A percentile compares a stretch with the other conserved stretches of the same genome.
Evolutionary conservation across 129 eudicot species (phyloP).

Genomic region (Arctium lappa): DNA sequence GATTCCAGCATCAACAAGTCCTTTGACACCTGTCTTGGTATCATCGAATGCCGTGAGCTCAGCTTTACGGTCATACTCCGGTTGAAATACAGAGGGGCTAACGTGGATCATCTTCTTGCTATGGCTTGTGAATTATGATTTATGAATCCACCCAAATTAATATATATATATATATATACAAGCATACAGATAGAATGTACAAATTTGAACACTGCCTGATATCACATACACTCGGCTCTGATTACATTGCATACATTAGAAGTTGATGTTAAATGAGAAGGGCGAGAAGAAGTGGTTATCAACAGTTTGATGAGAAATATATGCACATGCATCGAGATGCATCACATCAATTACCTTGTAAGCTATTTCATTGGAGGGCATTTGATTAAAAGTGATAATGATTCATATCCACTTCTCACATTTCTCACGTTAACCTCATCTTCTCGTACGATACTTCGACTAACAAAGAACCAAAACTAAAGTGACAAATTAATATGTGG

Average conservation of each 20-base stretch:
- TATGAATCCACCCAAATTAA: neutral
- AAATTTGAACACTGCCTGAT: neutral
- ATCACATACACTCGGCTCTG: neutral
- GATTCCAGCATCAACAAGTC: conserved; percentile 57
- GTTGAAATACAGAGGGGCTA: neutral
- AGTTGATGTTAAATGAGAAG: too few species aligned
- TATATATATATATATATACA: neutral
- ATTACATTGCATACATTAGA: neutral
- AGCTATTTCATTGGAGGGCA: too few species aligned
- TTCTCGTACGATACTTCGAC: too few species aligned
- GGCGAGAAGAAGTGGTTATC: too few species aligned
- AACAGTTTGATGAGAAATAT: too few species aligned
- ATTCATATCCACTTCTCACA: too few species aligned
- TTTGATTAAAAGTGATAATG: too few species aligned
- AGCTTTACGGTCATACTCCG: conserved; percentile 24
- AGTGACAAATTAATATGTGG: neutral
- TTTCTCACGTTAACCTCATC: too few species aligned
- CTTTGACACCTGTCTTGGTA: conserved; percentile 60
- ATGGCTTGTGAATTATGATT: neutral
- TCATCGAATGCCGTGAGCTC: conserved; percentile 48
- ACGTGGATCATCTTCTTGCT: conserved; percentile 9
- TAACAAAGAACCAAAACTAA: neutral
- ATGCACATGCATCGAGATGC: too few species aligned
- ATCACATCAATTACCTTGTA: too few species aligned
- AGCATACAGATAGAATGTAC: neutral